Evolutionary conservation across 768 basidiomycete species (phyloP).

Genomic region (Punctularia strigosozonata): DNA sequence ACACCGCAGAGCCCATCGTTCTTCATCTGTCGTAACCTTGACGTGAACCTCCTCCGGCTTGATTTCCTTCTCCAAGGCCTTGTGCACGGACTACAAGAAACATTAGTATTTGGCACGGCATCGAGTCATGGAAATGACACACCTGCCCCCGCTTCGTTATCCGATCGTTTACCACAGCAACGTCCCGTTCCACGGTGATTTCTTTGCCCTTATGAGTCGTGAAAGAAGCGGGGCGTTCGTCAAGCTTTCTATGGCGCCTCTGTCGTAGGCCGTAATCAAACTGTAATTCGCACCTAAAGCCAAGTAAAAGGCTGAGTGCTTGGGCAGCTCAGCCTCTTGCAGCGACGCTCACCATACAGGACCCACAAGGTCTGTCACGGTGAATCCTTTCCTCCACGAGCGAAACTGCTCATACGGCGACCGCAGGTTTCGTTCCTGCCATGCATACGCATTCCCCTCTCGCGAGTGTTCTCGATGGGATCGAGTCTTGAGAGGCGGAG

Average conservation of each 20-base stretch:
- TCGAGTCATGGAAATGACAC: conserved; percentile 7
- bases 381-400: conserved; percentile 28
- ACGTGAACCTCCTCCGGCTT: conserved; percentile 45
- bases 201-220: conserved; percentile 43
- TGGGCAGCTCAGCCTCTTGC: neutral
- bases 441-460: neutral
- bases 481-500: neutral
- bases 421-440: neutral
- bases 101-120: neutral
- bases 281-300: conserved; percentile 65
- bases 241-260: conserved; percentile 34
- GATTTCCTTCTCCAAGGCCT: conserved; percentile 64
- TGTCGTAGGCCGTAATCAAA: conserved; percentile 66
- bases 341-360: conserved; percentile 38
- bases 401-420: conserved; percentile 35
- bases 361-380: conserved; percentile 51
- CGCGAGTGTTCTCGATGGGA: neutral
- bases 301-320: neutral
- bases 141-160: conserved; percentile 45
- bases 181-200: conserved; percentile 38
- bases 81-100: conserved; percentile 51
- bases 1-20: conserved; percentile 70
- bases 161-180: conserved; percentile 44
- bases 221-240: conserved; percentile 44
- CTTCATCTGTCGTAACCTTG: conserved; percentile 41